A percentile compares a stretch with the other conserved stretches of the same genome.
phyloP scores from a whole-genome alignment of 1,139 yeast genomes.

The Waltiozyma sp. region DNA sequence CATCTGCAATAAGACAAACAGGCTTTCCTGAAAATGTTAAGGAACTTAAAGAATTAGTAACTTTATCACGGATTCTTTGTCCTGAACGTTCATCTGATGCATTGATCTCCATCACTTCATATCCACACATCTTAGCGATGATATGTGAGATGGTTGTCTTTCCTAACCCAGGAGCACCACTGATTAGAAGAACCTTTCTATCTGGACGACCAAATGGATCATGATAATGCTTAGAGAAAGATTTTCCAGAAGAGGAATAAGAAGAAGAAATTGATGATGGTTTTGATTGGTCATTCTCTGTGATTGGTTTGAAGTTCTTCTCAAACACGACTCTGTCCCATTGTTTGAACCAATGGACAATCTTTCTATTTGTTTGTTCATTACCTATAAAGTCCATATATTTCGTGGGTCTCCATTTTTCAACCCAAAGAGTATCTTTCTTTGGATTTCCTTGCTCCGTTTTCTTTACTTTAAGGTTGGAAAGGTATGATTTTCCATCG shows the following conservation, averaged over 20 bases:
- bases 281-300: constrained; percentile 5
- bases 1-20: constrained; percentile 64
- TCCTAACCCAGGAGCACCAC: constrained; percentile 96
- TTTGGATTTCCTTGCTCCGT: constrained; percentile 2
- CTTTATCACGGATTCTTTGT: constrained; percentile 41
- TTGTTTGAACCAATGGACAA: constrained; percentile 69
- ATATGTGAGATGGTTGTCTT: constrained; percentile 86
- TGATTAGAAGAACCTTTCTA: constrained; percentile 59
- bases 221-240: constrained; percentile 2
- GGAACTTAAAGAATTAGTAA: constrained; percentile 60
- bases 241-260: not conserved
- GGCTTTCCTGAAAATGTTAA: constrained; percentile 58
- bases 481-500: constrained; percentile 1
- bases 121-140: constrained; percentile 74
- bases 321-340: constrained; percentile 70
- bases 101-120: constrained; percentile 71
- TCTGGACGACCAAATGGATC: constrained; percentile 65
- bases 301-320: constrained; percentile 14
- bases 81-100: constrained; percentile 81
- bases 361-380: constrained; percentile 60
- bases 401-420: constrained; percentile 68
- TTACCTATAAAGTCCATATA: constrained; percentile 75
- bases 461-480: not conserved
- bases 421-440: constrained; percentile 44
- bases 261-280: not conserved